Percentiles rank a stretch among this genome's conserved stretches.
phyloP scores from a whole-genome alignment of 164 flowering plant genomes.

The Annona squamosa region DNA sequence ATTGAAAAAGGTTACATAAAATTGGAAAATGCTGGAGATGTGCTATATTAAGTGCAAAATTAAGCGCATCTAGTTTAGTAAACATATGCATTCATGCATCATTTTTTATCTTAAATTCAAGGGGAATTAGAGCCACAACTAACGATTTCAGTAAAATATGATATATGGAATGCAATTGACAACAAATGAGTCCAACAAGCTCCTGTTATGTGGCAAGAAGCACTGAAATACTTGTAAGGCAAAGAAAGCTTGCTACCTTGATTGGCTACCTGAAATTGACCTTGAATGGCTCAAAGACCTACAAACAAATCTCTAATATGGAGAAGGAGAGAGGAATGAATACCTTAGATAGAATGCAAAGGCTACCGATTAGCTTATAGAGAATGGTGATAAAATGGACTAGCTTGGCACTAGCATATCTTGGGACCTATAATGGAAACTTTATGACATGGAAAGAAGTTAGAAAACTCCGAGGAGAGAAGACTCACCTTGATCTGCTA shows the following conservation, averaged over 20 bases:
- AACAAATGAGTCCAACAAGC: no score
- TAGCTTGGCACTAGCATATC: not conserved
- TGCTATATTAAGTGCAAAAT: no score
- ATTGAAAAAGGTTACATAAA: not conserved
- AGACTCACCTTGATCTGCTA: constrained; percentile 54
- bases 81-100: no score
- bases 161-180: no score
- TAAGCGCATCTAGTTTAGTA: no score
- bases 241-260: constrained; percentile 30
- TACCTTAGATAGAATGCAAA: constrained; percentile 19
- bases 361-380: no score
- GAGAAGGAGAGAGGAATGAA: constrained; percentile 21
- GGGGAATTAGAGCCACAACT: no score
- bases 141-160: not conserved
- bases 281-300: constrained; percentile 33
- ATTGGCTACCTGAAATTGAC: constrained; percentile 45
- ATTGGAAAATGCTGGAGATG: not conserved
- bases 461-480: not conserved
- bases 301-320: constrained; percentile 42
- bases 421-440: not conserved
- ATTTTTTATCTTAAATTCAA: no score
- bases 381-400: not conserved
- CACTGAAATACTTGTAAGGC: not conserved
- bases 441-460: not conserved
- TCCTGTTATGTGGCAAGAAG: no score